phyloP scores from a whole-genome alignment of 78 protist genomes.

The Emiliania huxleyi region DNA sequence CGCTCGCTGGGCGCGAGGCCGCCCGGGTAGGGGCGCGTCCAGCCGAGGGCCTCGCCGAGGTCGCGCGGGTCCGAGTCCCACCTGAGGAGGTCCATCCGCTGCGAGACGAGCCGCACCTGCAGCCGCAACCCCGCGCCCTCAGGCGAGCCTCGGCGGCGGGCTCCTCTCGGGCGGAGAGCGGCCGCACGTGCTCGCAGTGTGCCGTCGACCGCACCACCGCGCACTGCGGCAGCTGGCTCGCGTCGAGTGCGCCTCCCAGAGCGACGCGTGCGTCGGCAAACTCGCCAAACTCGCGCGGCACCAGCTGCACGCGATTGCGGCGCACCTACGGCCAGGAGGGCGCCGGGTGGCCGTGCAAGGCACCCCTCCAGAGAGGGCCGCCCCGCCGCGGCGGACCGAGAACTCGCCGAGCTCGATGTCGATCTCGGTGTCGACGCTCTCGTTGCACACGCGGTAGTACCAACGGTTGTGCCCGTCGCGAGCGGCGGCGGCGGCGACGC shows the following conservation, averaged over 20 bases:
- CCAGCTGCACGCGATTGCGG: background rate
- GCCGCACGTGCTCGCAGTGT: background rate
- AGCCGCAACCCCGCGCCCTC: background rate
- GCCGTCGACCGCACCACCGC: background rate
- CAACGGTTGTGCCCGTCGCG: background rate
- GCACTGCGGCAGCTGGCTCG: constrained; percentile 7
- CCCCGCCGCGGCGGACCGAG: background rate
- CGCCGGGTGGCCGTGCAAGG: too few species aligned
- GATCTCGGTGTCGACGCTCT: background rate
- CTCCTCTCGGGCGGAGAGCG: constrained; percentile 15
- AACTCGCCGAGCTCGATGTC: background rate
- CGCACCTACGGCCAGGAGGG: too few species aligned
- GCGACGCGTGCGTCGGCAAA: background rate
- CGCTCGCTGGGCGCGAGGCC: background rate
- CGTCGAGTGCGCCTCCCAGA: background rate
- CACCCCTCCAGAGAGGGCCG: too few species aligned
- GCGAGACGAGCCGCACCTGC: background rate
- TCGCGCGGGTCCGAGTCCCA: background rate
- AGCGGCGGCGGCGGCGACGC: background rate
- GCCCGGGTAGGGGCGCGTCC: background rate
- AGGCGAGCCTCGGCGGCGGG: too few species aligned
- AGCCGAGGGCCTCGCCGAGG: background rate
- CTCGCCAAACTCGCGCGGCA: background rate
- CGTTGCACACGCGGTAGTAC: background rate
- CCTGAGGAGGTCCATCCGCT: background rate